Conservation (phyloP, 176 grass and related monocot genomes). For the Avena sativa region DNA sequence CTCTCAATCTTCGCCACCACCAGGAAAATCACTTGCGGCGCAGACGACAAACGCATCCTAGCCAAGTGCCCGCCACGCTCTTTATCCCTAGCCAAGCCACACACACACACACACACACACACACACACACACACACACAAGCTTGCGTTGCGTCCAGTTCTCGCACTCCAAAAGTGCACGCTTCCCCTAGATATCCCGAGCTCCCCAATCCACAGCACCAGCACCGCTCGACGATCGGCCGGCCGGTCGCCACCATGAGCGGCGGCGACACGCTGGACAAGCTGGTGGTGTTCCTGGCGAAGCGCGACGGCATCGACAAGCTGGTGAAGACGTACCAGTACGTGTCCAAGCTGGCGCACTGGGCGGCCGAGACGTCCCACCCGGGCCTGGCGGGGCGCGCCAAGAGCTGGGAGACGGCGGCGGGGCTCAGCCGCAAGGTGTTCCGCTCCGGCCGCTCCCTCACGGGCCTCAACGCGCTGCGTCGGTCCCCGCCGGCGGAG, state of each 20-base stretch:
- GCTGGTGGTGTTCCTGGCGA: constrained; percentile 97
- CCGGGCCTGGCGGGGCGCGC: constrained; percentile 63
- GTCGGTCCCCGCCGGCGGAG: constrained; percentile 56
- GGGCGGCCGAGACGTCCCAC: constrained; percentile 62
- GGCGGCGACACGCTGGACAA: constrained; percentile 90
- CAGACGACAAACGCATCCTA: constrained; percentile 48
- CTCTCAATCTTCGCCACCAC: constrained; percentile 33
- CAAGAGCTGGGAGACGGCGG: constrained; percentile 94
- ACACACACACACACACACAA: not conserved
- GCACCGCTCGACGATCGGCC: too few species aligned
- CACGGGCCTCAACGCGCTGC: constrained; percentile 77
- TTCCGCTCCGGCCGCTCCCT: constrained; percentile 89
- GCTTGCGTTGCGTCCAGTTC: constrained; percentile 7
- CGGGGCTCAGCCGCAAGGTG: constrained; percentile 93
- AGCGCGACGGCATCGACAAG: constrained; percentile 97
- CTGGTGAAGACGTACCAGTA: constrained; percentile 99
- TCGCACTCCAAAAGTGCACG: constrained; percentile 1
- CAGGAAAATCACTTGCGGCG: constrained; percentile 22
- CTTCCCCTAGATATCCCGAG: not conserved
- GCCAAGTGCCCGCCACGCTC: constrained; percentile 34
- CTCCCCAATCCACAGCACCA: not conserved
- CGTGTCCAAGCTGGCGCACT: constrained; percentile 89
- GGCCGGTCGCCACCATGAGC: constrained; percentile 47
- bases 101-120: too few species aligned
- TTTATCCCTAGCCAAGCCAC: constrained; percentile 49